A percentile compares a stretch with the other conserved stretches of the same genome.
Conservation (phyloP, 306 rosid species). For the Malus asiatica region DNA sequence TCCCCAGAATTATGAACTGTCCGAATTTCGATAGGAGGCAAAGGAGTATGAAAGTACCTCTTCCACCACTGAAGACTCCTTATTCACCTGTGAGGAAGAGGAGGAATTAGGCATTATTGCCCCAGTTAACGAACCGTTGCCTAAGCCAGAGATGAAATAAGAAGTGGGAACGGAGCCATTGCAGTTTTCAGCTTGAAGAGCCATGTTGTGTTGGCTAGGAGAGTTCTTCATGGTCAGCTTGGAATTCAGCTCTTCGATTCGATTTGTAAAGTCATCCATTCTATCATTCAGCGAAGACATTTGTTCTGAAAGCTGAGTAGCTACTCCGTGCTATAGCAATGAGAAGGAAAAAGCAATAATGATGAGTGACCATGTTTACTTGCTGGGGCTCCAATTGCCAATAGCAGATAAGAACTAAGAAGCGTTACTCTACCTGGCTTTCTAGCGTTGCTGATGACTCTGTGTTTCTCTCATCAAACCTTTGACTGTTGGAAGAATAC, state of each 20-base stretch:
- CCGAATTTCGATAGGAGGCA: background rate
- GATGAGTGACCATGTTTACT: slow-evolving; percentile 5
- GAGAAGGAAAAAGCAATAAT: slow-evolving; percentile 3
- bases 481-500: slow-evolving; percentile 36
- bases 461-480: slow-evolving; percentile 59
- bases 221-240: slow-evolving; percentile 49
- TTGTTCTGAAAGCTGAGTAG: slow-evolving; percentile 79
- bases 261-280: slow-evolving; percentile 87
- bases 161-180: slow-evolving; percentile 83
- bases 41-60: slow-evolving; percentile 49
- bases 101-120: slow-evolving; percentile 60
- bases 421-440: slow-evolving; percentile 46
- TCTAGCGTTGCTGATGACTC: slow-evolving; percentile 42
- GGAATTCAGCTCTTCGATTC: slow-evolving; percentile 78
- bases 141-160: slow-evolving; percentile 52
- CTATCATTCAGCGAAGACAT: slow-evolving; percentile 85
- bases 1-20: background rate
- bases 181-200: slow-evolving; percentile 71
- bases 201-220: slow-evolving; percentile 72
- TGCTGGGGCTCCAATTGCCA: background rate
- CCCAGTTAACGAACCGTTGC: slow-evolving; percentile 65
- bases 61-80: slow-evolving; percentile 63
- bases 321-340: slow-evolving; percentile 42
- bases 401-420: slow-evolving; percentile 9
- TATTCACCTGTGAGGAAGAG: slow-evolving; percentile 65